Base-by-base conservation (phyloP, 1,284 basidiomycete species). In the Leucoagaricus sp. region DNA sequence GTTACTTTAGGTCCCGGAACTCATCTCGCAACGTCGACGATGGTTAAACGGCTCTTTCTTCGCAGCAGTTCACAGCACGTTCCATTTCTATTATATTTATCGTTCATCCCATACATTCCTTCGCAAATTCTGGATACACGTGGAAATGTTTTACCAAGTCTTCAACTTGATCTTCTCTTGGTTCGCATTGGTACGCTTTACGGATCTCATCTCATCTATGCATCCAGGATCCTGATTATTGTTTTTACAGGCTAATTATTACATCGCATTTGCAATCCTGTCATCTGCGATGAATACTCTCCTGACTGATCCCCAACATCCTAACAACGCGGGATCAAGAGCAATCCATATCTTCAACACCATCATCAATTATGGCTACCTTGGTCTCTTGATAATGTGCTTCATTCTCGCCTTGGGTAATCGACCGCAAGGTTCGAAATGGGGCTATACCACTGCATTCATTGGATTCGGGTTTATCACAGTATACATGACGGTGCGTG, bases 21-120 rank as follows among this genome's bases (percentile, higher is more conserved):
- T 97, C 55, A 94, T 97, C 64, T 93, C 92, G 0, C 95, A 97
- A 69, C 87, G 95, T 55, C 83, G 95, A 53, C 87, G 95, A 52
- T 97, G 96, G 96, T 81, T 98, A 38, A 99, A 98, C 68, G 96
- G 96, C 4, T 96, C 93, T 5, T 98, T 98, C 83, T 96, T 96
- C 68, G 96, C 96, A 2, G 93, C 93, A 0, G 85, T 96, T 38
- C 93, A 98, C 74, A 89, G 88, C 57, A 90, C 88, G 1, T 80
- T 95, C 59, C 93, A 97, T 70, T 97, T 98, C 72, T 86, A 92
- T 65, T 95, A 96, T 67, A 85, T 98, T 53, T 97, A 97, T 73
- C 85, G 94, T 31, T 94, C 91, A 12, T 89, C 88, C 28, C 96
- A 98, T 72, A 76, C 82, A 0, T 82, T 96, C 67, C 58, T 89